Base-by-base conservation (phyloP, 495 filamentous ascomycete species). In the Lentithecium fluviatile region DNA sequence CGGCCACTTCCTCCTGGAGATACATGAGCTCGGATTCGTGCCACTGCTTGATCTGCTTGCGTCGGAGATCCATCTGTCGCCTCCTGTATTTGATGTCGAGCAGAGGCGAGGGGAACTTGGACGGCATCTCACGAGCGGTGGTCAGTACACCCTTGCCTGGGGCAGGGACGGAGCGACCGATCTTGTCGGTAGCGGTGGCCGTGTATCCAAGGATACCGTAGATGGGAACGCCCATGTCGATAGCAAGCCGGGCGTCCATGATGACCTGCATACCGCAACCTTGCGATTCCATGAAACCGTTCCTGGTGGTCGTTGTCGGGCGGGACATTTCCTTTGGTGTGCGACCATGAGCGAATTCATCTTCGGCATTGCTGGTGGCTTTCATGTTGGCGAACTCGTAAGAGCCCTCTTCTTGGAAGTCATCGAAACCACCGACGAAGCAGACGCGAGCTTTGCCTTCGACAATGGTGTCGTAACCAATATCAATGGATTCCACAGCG, bases 301-400 rank as follows among this genome's bases (percentile, higher is more conserved):
- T 91, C 74, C 94, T 83, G 10, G 94, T 97, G 8, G 94, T 99
- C 8, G 94, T 97, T 8, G 94, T 94, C 0, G 94, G 94, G 45
- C 94, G 85, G 0, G 94, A 99, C 94, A 99, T 99, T 77, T 99
- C 94, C 70, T 85, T 84, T 0, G 94, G 95, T 34, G 94, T 96
- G 63, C 94, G 88, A 34, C 94, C 94, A 67, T 97, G 93, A 6
- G 88, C 91, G 68, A 97, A 89, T 70, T 97, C 94, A 60, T 97
- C 91, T 52, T 96, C 87, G 23, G 92, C 90, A 67, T 97, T 99
- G 80, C 89, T 95, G 43, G 94, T 99, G 32, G 94, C 94, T 76
- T 95, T 95, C 94, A 99, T 99, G 78, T 99, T 99, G 80, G 94
- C 94, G 71, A 99, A 99, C 75, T 99, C 94, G 66, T 96, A 97